These are phyloP conservation scores for Neurospora pannonica DNA, from an alignment of 495 filamentous ascomycete genomes.

Conservation along the genomic window DNA sequence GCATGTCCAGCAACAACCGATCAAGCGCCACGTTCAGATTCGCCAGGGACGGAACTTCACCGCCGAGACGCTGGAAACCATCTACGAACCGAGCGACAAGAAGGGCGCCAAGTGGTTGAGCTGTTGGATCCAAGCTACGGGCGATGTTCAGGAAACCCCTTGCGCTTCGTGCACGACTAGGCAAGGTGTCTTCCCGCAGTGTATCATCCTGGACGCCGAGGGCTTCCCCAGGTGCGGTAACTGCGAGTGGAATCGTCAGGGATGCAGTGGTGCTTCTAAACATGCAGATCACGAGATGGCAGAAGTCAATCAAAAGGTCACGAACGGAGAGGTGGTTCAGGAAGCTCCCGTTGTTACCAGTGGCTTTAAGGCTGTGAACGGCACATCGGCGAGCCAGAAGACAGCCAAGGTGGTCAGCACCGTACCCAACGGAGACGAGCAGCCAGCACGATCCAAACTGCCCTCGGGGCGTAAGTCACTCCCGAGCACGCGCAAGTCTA, in stretches of 20 bases:
- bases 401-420: neutral
- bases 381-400: neutral
- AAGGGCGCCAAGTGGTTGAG: conserved; percentile 22
- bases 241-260: conserved; percentile 24
- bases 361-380: conserved; percentile 21
- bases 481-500: conserved; percentile 7
- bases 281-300: conserved; percentile 1
- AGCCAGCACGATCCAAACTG: neutral
- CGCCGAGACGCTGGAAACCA: conserved; percentile 10
- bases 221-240: conserved; percentile 23
- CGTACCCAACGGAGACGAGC: neutral
- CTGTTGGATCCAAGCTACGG: conserved; percentile 23
- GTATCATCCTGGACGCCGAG: conserved; percentile 15
- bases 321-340: neutral
- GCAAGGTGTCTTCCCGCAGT: conserved; percentile 15
- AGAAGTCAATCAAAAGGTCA: neutral
- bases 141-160: conserved; percentile 12
- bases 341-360: neutral
- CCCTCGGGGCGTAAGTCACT: conserved; percentile 14
- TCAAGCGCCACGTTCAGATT: conserved; percentile 18
- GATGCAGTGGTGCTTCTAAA: conserved; percentile 10
- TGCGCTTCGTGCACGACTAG: conserved; percentile 15
- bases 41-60: conserved; percentile 19
- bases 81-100: conserved; percentile 17
- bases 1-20: conserved; percentile 7